A percentile compares a stretch with the other conserved stretches of the same genome.
Evolutionary conservation across 106 monocot genomes (phyloP).

Genomic region (Agapanthus africanus): DNA sequence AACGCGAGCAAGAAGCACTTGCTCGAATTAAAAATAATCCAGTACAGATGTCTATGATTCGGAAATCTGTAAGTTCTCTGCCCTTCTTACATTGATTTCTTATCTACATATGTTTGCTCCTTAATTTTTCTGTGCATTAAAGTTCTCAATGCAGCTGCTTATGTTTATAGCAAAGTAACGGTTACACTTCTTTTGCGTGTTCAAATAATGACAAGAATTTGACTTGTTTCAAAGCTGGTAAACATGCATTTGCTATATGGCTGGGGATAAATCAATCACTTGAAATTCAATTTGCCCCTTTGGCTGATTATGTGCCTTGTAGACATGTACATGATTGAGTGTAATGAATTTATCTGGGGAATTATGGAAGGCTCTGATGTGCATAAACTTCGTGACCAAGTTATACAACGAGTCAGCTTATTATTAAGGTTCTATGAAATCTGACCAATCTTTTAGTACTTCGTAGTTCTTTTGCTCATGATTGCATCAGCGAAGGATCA

Average conservation of each 20-base stretch:
- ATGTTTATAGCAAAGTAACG: neutral
- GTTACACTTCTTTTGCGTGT: neutral
- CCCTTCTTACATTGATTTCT: neutral
- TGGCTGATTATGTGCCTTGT: neutral
- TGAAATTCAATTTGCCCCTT: neutral
- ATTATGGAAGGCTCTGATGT: neutral
- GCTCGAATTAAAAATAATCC: constrained; percentile 89
- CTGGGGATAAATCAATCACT: neutral
- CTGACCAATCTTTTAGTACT: too few species aligned
- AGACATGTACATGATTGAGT: neutral
- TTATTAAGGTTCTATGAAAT: neutral
- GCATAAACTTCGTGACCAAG: neutral
- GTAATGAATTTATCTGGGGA: neutral
- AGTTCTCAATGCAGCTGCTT: neutral
- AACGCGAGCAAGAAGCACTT: constrained; percentile 85
- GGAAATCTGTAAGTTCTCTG: constrained; percentile 67
- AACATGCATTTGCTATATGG: neutral
- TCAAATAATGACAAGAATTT: neutral
- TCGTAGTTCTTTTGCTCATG: neutral
- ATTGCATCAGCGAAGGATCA: neutral
- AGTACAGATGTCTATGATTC: constrained; percentile 86
- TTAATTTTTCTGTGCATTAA: neutral
- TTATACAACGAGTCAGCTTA: neutral
- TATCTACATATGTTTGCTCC: constrained; percentile 3
- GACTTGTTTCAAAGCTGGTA: neutral